These are phyloP conservation scores for Kwoniella shivajii DNA, from an alignment of 1,284 basidiomycete genomes.

Conservation along the genomic window DNA sequence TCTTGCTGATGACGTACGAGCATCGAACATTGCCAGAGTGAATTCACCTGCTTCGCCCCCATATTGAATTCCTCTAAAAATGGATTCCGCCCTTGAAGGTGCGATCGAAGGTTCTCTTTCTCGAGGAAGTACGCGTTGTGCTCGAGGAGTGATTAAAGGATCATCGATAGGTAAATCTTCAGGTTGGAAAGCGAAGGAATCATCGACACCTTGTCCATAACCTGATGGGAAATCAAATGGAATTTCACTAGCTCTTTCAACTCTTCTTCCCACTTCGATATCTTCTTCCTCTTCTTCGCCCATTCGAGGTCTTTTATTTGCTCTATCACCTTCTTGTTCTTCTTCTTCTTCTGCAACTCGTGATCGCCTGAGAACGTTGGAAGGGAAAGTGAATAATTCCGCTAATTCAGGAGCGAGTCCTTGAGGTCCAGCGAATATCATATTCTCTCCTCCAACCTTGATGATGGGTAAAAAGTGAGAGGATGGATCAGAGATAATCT, in stretches of 20 bases:
- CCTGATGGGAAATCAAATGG: constrained; percentile 18
- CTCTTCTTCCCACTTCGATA: constrained; percentile 65
- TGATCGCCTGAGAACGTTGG: constrained; percentile 56
- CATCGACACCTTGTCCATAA: constrained; percentile 14
- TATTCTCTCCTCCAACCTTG: constrained; percentile 66
- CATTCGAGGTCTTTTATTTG: constrained; percentile 39
- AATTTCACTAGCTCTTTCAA: constrained; percentile 16
- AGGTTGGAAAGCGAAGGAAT: constrained; percentile 18
- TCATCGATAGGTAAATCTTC: constrained; percentile 9
- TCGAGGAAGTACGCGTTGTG: constrained; percentile 7
- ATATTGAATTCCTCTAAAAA: constrained; percentile 57
- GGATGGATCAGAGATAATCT: constrained; percentile 81
- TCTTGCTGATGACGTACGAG: constrained; percentile 56
- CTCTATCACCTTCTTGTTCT: constrained; percentile 44
- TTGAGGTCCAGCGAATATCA: constrained; percentile 77
- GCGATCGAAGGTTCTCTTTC: constrained; percentile 34
- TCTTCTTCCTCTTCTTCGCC: constrained; percentile 34
- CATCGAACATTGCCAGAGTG: constrained; percentile 80
- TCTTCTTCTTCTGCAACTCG: constrained; percentile 61
- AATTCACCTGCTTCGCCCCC: constrained; percentile 57
- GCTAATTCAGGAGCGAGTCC: constrained; percentile 69
- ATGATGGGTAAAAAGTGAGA: constrained; percentile 80
- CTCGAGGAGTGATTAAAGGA: constrained; percentile 14
- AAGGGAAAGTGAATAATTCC: constrained; percentile 80
- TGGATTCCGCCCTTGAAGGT: constrained; percentile 40